Evolutionary conservation across 257 asterid genomes (phyloP).

Genomic region (Solanum gandarillasii): DNA sequence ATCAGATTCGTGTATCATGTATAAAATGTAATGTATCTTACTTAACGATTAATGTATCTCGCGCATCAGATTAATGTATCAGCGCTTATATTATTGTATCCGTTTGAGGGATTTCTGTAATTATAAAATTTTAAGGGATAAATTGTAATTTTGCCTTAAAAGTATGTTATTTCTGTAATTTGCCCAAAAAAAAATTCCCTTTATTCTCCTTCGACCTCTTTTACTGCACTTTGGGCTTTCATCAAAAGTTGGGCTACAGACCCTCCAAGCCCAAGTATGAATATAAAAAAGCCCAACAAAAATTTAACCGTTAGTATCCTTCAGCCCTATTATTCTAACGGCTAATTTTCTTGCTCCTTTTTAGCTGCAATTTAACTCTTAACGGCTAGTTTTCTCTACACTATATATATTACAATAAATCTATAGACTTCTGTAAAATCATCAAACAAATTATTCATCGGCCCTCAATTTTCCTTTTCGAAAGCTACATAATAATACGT

Average conservation of each 20-base stretch:
- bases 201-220: too few relatives aligned
- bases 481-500: not conserved
- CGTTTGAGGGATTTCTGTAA: too few relatives aligned
- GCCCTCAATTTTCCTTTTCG: too few relatives aligned
- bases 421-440: not conserved
- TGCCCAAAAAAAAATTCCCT: too few relatives aligned
- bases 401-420: not conserved
- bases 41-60: too few relatives aligned
- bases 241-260: not conserved
- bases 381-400: constrained; percentile 1
- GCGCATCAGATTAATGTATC: too few relatives aligned
- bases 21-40: too few relatives aligned
- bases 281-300: not conserved
- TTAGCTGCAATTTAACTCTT: not conserved
- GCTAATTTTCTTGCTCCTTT: not conserved
- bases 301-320: not conserved
- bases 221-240: not conserved
- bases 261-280: not conserved
- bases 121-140: too few relatives aligned
- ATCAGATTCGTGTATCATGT: too few relatives aligned
- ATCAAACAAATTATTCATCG: not conserved
- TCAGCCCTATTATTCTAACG: not conserved
- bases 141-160: too few relatives aligned
- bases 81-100: too few relatives aligned
- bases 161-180: too few relatives aligned